Evolutionary conservation across 306 rosid genomes (phyloP), one percentile per base, ranked within the genome.

Genomic region (Castanospermum australe): DNA sequence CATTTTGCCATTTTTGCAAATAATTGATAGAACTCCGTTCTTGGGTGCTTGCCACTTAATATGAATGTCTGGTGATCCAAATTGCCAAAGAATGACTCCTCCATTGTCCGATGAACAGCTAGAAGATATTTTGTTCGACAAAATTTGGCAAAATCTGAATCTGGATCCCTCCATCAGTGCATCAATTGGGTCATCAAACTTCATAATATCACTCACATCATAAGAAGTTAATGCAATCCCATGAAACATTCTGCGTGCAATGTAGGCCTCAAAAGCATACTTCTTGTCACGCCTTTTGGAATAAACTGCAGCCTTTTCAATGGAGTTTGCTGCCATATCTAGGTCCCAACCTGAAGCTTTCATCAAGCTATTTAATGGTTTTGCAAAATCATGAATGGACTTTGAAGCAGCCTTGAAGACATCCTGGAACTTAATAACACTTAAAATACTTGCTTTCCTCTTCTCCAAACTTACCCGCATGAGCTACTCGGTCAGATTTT

Each of bases 281-380:
- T 92, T 92, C 85, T 92, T 94, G 86, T 94, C 91, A 25, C 86
- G 81, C 82, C 91, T 92, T 87, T 82, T 90, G 11, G 83, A 73
- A 78, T 86, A 94, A 63, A 79, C 81, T 50, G 63, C 97, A 75
- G 71, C 90, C 14, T 25, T 56, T 76, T 81, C 97, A n/a, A 89
- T 81, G 4, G 91, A 79, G 42, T 67, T 83, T 11, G 82, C 93
- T 0, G 94, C 98, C 74, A 24, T 55, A 79, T 90, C 90, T 69
- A 92, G 88, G 81, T 94, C 91, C 98, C 98, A 94, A 30, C 97
- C 91, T 0, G 97, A 83, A 79, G 91, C 94, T 81, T 89, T 92
- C 97, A 92, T 87, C 87, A 92, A 79, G 67, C 84, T 79, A 60
- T 92, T 92, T 33, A 94, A 75, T 2, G 97, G 92, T 83, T 90